These are phyloP conservation scores for Trichoderma sp. DNA, from an alignment of 2,329 filamentous ascomycete genomes.

Conservation along the genomic window DNA sequence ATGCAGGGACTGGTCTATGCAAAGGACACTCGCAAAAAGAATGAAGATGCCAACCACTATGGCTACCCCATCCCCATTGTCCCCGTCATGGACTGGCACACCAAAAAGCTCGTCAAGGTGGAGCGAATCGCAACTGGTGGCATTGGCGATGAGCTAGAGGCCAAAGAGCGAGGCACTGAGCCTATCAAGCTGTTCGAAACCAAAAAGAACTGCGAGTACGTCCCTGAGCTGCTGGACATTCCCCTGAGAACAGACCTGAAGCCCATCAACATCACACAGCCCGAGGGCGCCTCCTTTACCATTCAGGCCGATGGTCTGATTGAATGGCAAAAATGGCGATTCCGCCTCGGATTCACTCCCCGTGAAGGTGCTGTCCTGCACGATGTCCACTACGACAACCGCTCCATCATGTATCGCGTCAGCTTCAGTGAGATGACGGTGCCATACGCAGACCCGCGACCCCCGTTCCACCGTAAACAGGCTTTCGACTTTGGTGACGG, in stretches of 20 bases:
- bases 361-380: conserved; percentile 69
- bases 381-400: conserved; percentile 63
- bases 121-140: conserved; percentile 54
- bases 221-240: conserved; percentile 48
- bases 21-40: conserved; percentile 40
- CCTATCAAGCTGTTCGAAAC: conserved; percentile 47
- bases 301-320: conserved; percentile 49
- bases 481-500: conserved; percentile 71
- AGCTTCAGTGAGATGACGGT: conserved; percentile 68
- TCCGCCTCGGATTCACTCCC: conserved; percentile 66
- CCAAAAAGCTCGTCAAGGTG: conserved; percentile 53
- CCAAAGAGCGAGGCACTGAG: conserved; percentile 33
- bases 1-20: conserved; percentile 52
- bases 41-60: conserved; percentile 60
- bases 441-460: conserved; percentile 63
- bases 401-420: conserved; percentile 64
- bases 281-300: conserved; percentile 64
- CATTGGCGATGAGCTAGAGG: conserved; percentile 43
- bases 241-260: conserved; percentile 55
- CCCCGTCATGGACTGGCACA: conserved; percentile 56
- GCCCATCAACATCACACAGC: conserved; percentile 69
- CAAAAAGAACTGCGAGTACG: conserved; percentile 42
- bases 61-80: conserved; percentile 58
- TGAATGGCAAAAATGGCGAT: conserved; percentile 65
- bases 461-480: conserved; percentile 65